A percentile compares a stretch with the other conserved stretches of the same genome.
Evolutionary conservation across 2,329 filamentous ascomycete genomes (phyloP).

Genomic region (Pseudogymnoascus sp.): DNA sequence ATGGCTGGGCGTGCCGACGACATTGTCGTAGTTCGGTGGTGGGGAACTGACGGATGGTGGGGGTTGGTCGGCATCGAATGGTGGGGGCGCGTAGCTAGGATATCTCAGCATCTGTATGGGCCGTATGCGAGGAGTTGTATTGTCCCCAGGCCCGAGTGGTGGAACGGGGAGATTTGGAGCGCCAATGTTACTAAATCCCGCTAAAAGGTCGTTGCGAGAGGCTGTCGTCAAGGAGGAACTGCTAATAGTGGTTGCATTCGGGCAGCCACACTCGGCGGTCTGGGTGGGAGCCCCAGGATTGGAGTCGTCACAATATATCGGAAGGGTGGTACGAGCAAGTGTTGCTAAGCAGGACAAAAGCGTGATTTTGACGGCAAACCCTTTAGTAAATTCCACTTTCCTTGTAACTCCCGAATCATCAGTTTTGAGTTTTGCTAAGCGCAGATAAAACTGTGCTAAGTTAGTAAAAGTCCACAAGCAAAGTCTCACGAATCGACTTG

Average conservation of each 20-base stretch:
- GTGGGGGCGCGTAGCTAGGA: conserved; percentile 63
- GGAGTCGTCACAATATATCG: conserved; percentile 55
- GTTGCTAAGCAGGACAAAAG: conserved; percentile 67
- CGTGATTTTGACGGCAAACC: conserved; percentile 42
- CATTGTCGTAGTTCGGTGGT: conserved; percentile 60
- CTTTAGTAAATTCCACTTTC: conserved; percentile 50
- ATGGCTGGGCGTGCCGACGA: conserved; percentile 47
- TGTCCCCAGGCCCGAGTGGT: conserved; percentile 23
- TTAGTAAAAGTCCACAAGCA: not conserved
- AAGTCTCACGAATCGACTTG: conserved; percentile 28
- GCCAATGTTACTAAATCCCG: conserved; percentile 22
- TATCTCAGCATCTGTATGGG: conserved; percentile 62
- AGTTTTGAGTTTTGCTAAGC: conserved; percentile 60
- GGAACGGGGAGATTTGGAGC: conserved; percentile 36
- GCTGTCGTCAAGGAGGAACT: conserved; percentile 12
- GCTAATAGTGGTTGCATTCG: conserved; percentile 42
- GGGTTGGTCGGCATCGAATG: conserved; percentile 61
- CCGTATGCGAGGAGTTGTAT: conserved; percentile 34
- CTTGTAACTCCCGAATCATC: conserved; percentile 49
- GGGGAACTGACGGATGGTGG: conserved; percentile 63
- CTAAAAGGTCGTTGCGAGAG: not conserved
- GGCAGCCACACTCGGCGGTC: conserved; percentile 53
- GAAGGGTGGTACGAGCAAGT: conserved; percentile 61
- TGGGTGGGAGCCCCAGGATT: conserved; percentile 33
- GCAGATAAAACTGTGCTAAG: conserved; percentile 57